These are phyloP conservation scores for Melastoma candidum DNA, from an alignment of 441 rosid genomes.

Conservation along the genomic window DNA sequence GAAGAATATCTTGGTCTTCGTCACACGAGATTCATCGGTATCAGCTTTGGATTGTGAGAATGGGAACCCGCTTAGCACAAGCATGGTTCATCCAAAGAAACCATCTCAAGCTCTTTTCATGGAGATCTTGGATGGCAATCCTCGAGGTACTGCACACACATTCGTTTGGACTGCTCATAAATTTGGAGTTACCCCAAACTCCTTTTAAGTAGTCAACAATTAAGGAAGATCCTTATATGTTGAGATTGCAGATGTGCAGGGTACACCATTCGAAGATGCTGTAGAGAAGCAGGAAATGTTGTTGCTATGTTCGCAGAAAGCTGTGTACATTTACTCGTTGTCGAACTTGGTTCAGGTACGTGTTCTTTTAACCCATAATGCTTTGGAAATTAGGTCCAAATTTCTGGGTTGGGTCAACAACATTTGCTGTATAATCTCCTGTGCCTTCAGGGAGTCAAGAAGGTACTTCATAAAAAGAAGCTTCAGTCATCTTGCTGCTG, in stretches of 20 bases:
- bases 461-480: constrained; percentile 77
- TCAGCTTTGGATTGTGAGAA: constrained; percentile 60
- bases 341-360: constrained; percentile 23
- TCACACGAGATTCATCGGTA: constrained; percentile 78
- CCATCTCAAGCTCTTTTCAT: constrained; percentile 69
- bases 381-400: too few species aligned
- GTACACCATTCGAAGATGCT: constrained; percentile 32
- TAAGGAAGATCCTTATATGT: too few species aligned
- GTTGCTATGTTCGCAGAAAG: constrained; percentile 80
- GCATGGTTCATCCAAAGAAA: constrained; percentile 65
- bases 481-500: constrained; percentile 63
- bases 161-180: too few species aligned
- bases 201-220: too few species aligned
- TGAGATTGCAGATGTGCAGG: constrained; percentile 39
- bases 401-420: too few species aligned
- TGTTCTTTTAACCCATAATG: too few species aligned
- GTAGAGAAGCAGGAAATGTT: constrained; percentile 40
- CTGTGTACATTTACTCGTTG: constrained; percentile 68
- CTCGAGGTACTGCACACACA: too few species aligned
- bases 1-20: constrained; percentile 64
- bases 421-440: neutral
- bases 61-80: constrained; percentile 55
- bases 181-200: too few species aligned
- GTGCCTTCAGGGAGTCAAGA: constrained; percentile 59
- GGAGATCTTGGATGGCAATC: constrained; percentile 61